Percentiles rank a stretch among this genome's conserved stretches.
Conservation (phyloP, 345 rosid species). For the Hibiscus mutabilis region DNA sequence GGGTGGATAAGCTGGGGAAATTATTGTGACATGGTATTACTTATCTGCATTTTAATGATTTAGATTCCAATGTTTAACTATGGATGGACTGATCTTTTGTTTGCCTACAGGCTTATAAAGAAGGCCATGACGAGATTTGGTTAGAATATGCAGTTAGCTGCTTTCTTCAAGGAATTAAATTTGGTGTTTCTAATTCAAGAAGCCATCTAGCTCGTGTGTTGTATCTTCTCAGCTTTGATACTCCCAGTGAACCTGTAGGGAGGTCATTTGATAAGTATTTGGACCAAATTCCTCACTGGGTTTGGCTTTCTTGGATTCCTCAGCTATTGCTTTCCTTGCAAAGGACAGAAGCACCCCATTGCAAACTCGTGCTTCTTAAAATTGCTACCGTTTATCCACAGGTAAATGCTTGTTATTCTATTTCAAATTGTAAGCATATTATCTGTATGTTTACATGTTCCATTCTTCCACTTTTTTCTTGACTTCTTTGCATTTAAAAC, state of each 20-base stretch:
- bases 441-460: background rate
- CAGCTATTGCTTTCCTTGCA: constrained; percentile 93
- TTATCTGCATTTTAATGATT: constrained; percentile 12
- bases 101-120: constrained; percentile 72
- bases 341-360: constrained; percentile 94
- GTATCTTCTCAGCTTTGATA: constrained; percentile 95
- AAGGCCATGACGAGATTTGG: constrained; percentile 85
- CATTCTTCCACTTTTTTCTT: background rate
- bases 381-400: constrained; percentile 90
- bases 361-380: constrained; percentile 90
- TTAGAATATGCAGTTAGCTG: constrained; percentile 93
- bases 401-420: constrained; percentile 30
- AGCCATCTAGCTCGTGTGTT: constrained; percentile 95
- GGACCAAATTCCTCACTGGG: constrained; percentile 98
- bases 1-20: constrained; percentile 99
- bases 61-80: background rate
- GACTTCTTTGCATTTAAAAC: constrained; percentile 11
- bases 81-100: constrained; percentile 13
- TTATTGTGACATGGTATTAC: constrained; percentile 88
- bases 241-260: constrained; percentile 87
- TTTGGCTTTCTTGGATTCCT: constrained; percentile 98
- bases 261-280: constrained; percentile 86
- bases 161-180: constrained; percentile 98
- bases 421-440: background rate
- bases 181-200: constrained; percentile 88